A percentile compares a stretch with the other conserved stretches of the same genome.
Conservation (phyloP, 2,329 filamentous ascomycete genomes). For the Aureobasidium sp. region DNA sequence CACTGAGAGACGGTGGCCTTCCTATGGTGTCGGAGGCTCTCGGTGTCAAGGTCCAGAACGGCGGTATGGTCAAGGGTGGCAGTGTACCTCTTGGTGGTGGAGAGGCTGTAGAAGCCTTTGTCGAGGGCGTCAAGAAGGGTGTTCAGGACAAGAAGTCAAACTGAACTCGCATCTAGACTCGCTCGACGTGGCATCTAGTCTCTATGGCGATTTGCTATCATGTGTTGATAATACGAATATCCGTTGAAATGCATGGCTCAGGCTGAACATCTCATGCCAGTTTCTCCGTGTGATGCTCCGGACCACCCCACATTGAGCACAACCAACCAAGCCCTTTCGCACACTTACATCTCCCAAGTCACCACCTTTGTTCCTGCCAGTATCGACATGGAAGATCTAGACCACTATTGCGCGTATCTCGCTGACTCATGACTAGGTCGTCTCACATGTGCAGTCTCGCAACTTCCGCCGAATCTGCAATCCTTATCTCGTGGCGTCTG, state of each 20-base stretch:
- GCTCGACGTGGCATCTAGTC: not conserved
- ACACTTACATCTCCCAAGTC: not conserved
- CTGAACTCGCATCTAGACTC: not conserved
- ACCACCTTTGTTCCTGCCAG: not conserved
- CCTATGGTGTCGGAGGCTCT: slow-evolving; percentile 85
- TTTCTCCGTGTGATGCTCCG: not conserved
- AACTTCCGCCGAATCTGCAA: not conserved
- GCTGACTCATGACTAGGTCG: not conserved
- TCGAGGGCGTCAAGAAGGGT: slow-evolving; percentile 77
- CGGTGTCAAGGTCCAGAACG: slow-evolving; percentile 69
- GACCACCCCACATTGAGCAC: not conserved
- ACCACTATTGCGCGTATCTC: not conserved
- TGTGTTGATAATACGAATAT: not conserved
- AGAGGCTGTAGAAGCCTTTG: slow-evolving; percentile 82
- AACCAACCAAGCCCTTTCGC: not conserved
- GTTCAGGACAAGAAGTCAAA: slow-evolving; percentile 49
- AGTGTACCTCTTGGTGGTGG: slow-evolving; percentile 80
- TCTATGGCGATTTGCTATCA: not conserved
- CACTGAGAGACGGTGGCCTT: slow-evolving; percentile 80
- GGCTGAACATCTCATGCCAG: not conserved
- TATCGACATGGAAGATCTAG: not conserved
- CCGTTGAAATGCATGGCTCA: not conserved
- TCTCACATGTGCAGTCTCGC: not conserved
- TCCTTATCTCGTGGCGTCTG: slow-evolving; percentile 6
- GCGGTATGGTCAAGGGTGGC: slow-evolving; percentile 70